Evolutionary conservation across 2,329 filamentous ascomycete species (phyloP).

Genomic region (Phaeosphaeria sp.): DNA sequence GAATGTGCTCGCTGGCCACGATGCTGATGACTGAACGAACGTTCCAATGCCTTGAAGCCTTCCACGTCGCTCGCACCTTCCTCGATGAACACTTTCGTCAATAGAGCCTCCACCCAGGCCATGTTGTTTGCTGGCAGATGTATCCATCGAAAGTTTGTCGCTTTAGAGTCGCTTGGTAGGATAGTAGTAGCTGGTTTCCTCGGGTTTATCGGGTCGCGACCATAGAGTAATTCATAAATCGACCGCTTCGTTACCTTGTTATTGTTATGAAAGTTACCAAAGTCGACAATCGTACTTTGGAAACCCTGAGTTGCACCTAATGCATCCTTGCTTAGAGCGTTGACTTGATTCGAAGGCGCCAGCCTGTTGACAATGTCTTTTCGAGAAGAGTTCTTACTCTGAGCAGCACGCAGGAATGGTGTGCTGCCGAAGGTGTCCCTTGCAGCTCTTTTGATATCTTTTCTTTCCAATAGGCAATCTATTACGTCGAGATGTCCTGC

Average conservation of each 20-base stretch:
- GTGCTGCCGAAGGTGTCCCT: conserved; percentile 55
- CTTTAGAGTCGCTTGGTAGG: conserved; percentile 49
- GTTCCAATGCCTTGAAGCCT: conserved; percentile 68
- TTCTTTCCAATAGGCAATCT: conserved; percentile 43
- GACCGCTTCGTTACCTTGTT: conserved; percentile 41
- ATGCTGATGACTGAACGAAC: conserved; percentile 68
- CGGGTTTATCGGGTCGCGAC: conserved; percentile 38
- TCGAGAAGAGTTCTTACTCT: conserved; percentile 39
- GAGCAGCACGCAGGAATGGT: conserved; percentile 52
- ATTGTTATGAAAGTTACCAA: conserved; percentile 46
- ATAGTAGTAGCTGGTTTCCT: conserved; percentile 46
- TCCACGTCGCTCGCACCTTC: conserved; percentile 68
- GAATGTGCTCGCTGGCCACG: conserved; percentile 65
- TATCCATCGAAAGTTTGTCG: conserved; percentile 54
- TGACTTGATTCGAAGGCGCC: conserved; percentile 51
- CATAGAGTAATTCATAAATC: conserved; percentile 47
- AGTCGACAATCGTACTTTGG: conserved; percentile 49
- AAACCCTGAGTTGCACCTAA: conserved; percentile 46
- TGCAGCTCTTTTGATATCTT: conserved; percentile 44
- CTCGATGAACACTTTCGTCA: conserved; percentile 71
- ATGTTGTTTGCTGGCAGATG: conserved; percentile 60
- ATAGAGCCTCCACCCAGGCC: conserved; percentile 67
- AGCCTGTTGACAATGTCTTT: conserved; percentile 52
- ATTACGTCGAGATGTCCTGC: conserved; percentile 47
- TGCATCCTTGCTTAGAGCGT: conserved; percentile 43